These are phyloP conservation scores for Cryptococcus maquisensis DNA, from an alignment of 1,284 basidiomycete species.

Conservation along the genomic window DNA sequence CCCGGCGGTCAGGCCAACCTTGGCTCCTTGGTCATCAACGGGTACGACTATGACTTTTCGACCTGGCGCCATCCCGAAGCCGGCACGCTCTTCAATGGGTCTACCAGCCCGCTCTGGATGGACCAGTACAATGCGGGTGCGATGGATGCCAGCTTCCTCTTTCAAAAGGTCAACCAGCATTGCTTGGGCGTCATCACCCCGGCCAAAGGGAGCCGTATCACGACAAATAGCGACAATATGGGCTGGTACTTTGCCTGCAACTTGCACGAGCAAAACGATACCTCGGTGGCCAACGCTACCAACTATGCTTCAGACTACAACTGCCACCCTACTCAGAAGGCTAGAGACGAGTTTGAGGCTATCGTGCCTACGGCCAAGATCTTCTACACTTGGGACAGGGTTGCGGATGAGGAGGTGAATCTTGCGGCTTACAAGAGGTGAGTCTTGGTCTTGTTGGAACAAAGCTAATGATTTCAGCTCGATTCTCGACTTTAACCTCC, in stretches of 20 bases:
- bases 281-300: conserved; percentile 61
- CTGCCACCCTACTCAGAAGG: conserved; percentile 64
- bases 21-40: conserved; percentile 85
- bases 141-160: conserved; percentile 87
- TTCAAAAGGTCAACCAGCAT: conserved; percentile 82
- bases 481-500: conserved; percentile 79
- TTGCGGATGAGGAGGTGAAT: conserved; percentile 67
- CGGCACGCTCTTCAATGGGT: conserved; percentile 63
- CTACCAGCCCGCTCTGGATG: conserved; percentile 73
- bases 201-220: conserved; percentile 64
- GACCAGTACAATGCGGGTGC: conserved; percentile 73
- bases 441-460: conserved; percentile 36
- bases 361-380: conserved; percentile 69
- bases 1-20: conserved; percentile 71
- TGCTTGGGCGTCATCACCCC: conserved; percentile 75
- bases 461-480: conserved; percentile 51
- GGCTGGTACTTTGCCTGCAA: conserved; percentile 96
- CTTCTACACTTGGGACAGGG: conserved; percentile 87
- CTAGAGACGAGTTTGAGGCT: conserved; percentile 55
- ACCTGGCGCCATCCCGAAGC: conserved; percentile 75
- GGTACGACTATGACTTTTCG: conserved; percentile 85
- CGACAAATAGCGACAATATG: conserved; percentile 50
- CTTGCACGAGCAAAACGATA: conserved; percentile 70
- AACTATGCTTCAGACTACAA: conserved; percentile 61
- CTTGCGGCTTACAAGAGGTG: conserved; percentile 87